Evolutionary conservation across 495 filamentous ascomycete species (phyloP), one percentile per base, ranked within the genome.

Genomic region (Penicillium daleae): DNA sequence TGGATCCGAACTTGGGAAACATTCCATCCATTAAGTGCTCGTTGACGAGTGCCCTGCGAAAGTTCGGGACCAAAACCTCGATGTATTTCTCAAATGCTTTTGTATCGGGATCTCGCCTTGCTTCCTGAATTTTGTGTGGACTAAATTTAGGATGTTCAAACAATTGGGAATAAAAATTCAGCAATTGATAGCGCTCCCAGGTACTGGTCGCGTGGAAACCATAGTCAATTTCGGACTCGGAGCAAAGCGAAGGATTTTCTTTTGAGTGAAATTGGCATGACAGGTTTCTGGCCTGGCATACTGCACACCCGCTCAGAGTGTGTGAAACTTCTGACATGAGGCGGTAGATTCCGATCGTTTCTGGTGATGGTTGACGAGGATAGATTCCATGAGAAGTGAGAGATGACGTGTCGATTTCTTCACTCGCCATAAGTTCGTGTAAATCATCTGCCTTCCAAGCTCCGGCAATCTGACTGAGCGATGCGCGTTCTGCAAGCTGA

Each of bases 11-110:
- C n/a, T 54, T 54, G 51, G 51, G 51, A 21, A 35, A 54, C 31
- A 54, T 35, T 54, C 29, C 51, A 21, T 54, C 51, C 17, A 29
- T 35, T 19, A 54, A 19, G 27, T 54, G 51, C 35, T 54, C 51
- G 22, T 35, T 54, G 1, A 17, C 19, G 31, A 54, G 13, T 13
- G 3, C n/a, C 9, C n/a, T 27, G 51, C 31, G 51, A n/a, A 54
- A 54, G 3, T 29, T 29, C 12, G 51, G 51, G 35, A 35, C 51
- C 27, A 54, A 35, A 3, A 4, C 33, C n/a, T 54, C 27, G 27
- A 54, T 35, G 35, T 54, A 54, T 54, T 8, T n/a, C 13, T 54
- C 51, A 13, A 54, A 15, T 31, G 22, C 27, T 9, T 54, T n/a
- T 29, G n/a, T 19, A 54, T 54, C 51, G 12, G 51, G 29, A 19